A percentile compares a stretch with the other conserved stretches of the same genome.
phyloP scores from a whole-genome alignment of 306 rosid species.

The Cicer bijugum region DNA sequence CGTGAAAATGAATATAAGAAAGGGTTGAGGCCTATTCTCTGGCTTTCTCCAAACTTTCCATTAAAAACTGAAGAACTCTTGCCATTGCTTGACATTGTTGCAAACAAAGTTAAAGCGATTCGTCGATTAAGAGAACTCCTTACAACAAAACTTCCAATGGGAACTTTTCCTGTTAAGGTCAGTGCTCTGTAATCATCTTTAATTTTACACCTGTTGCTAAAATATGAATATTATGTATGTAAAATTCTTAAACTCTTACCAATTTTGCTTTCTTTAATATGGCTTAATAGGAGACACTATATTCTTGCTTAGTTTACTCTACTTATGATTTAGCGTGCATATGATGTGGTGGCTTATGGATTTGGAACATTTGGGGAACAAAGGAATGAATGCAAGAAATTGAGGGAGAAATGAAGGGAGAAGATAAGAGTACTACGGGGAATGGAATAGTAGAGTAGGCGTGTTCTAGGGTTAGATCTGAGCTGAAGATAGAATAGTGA shows the following conservation, averaged over 20 bases:
- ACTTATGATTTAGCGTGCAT: conserved; percentile 10
- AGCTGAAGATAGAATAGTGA: conserved; percentile 3
- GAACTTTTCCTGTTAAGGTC: conserved; percentile 99
- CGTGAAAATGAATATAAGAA: conserved; percentile 94
- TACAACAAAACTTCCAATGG: conserved; percentile 93
- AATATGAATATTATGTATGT: conserved; percentile 24
- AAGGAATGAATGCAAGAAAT: background rate
- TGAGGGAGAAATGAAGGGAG: conserved; percentile 13
- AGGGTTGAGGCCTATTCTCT: conserved; percentile 93
- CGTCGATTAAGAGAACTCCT: conserved; percentile 98
- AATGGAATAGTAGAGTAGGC: conserved; percentile 14
- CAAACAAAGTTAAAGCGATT: conserved; percentile 95
- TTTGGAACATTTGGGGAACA: conserved; percentile 1
- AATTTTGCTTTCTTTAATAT: conserved; percentile 33
- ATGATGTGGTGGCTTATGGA: conserved; percentile 24
- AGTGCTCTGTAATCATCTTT: conserved; percentile 42
- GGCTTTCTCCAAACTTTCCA: conserved; percentile 96
- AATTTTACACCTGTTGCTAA: conserved; percentile 24
- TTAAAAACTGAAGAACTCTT: conserved; percentile 81
- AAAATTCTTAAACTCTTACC: conserved; percentile 7
- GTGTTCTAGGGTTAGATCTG: background rate
- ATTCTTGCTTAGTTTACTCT: conserved; percentile 22
- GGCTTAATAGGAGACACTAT: background rate
- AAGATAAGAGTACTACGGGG: background rate
- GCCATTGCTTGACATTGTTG: conserved; percentile 96